Conservation (phyloP, 1,284 basidiomycete genomes). For the Cryptococcus sp. region DNA sequence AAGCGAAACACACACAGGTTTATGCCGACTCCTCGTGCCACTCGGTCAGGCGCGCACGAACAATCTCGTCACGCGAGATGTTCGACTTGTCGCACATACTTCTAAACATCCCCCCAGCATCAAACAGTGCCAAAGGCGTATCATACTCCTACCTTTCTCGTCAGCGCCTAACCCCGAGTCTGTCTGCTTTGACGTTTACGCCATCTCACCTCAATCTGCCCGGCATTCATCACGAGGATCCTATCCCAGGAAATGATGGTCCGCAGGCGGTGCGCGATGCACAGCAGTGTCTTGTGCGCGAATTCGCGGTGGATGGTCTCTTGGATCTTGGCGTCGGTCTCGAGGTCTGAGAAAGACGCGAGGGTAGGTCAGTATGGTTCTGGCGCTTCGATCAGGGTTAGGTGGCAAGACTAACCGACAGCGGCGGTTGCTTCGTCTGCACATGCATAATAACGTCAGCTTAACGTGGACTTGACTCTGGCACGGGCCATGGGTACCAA, state of each 20-base stretch:
- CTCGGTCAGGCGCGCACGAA: conserved; percentile 19
- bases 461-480: background rate
- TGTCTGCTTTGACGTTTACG: background rate
- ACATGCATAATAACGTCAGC: background rate
- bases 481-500: background rate
- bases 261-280: conserved; percentile 60
- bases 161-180: background rate
- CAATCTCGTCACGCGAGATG: conserved; percentile 49
- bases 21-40: background rate
- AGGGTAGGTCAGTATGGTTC: background rate
- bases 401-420: conserved; percentile 20
- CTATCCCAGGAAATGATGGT: conserved; percentile 76
- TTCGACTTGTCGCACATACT: conserved; percentile 60
- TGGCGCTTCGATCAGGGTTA: background rate
- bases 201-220: conserved; percentile 56
- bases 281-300: conserved; percentile 58
- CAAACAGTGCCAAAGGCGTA: conserved; percentile 62
- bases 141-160: conserved; percentile 60
- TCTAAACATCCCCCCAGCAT: conserved; percentile 59
- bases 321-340: conserved; percentile 68
- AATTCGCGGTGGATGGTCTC: conserved; percentile 64
- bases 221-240: conserved; percentile 65
- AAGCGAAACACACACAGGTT: too few species aligned
- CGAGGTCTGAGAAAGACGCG: conserved; percentile 56
- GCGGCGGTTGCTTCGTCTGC: conserved; percentile 55